Base-by-base conservation (phyloP, 352 stramenopile genomes). In the Peronospora destructor region DNA sequence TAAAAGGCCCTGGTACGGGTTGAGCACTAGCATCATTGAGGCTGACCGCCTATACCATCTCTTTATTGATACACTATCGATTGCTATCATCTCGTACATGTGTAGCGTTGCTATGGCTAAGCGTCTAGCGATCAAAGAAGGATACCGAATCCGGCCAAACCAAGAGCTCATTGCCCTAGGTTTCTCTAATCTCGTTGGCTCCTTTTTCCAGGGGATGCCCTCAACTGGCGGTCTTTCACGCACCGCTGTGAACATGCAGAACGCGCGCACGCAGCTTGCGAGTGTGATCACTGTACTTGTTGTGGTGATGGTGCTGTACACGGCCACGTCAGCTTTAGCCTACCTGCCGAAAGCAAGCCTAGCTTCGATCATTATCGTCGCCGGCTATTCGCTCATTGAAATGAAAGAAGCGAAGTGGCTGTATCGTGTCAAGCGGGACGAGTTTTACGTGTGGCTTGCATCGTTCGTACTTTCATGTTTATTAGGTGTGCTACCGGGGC, bases 21-120 rank as follows among this genome's bases (percentile, higher is more conserved):
- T 64, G 12, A 64, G 69, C 4, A 59, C 67, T 6, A 59, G 65
- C 6, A 23, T 77, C 4, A 76, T 90, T 38, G 65, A 75, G 2
- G 68, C 69, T 16, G 61, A 87, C 25, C 60, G 69, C 3, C 43
- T 91, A 9, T 61, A 74, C 26, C 50, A 73, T 14, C 57, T 97
- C 5, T 56, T 91, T n/a, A 53, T 73, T 28, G 72, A 90, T 42
- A 77, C 86, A 0, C 42, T 94, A 7, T 76, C 73, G 32, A 95
- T 95, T 51, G 71, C 73, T 1, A 71, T 96, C 53, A 76, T 97
- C n/a, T 88, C 86, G 17, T 97, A 96, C 71, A 95, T 96, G 75
- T 85, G 93, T 52, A 95, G 82, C 35, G 76, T 96, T 60, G 85
- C 85, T 3, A 94, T 95, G 43, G 85, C 79, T 26, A 95, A 94